Base-by-base conservation (phyloP, 352 stramenopile genomes). In the Globisporangium polare region DNA sequence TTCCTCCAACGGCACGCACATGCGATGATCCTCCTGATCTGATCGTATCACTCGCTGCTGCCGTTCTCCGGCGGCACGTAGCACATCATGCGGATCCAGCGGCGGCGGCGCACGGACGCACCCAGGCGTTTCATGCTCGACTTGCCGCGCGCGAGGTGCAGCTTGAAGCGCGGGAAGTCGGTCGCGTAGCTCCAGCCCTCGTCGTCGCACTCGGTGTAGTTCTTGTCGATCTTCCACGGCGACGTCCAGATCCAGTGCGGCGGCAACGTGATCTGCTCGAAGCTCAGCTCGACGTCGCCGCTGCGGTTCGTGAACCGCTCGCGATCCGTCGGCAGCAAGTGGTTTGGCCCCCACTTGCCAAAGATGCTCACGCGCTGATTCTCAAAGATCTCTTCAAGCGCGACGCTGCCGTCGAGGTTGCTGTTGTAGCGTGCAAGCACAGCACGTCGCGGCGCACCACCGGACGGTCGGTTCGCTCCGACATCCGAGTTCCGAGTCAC, bases 291-390 rank as follows among this genome's bases (percentile, higher is more conserved):
- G 18, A 86, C 77, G 59, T 93, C 79, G n/a, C 86, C 86, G 13
- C 81, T 83, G 53, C 86, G 83, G 62, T 90, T 93, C 27, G 86
- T 88, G 39, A 95, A 95, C 10, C 86, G 86, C 17, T 78, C 70
- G 57, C 86, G 80, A 42, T 95, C 86, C 0, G 86, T 95, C 27
- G 83, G 86, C 22, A 92, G 71, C 58, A 95, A 63, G 47, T 95
- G 84, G 62, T 93, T 93, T 4, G 86, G 86, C 0, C 81, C 86
- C 86, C 86, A 95, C 51, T 94, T 94, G 33, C 83, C 83, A 73
- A 94, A 94, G 65, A 94, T 88, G 65, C 83, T 92, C 60, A 94
- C 75, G 17, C 86, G 86, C 66, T 94, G 86, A 65, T 94, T 94
- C 66, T 94, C 83, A 67, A 94, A 94, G 66, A 94, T 92, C 69